Conservation (phyloP, 164 flowering plant species). For the Vitis amurensis region DNA sequence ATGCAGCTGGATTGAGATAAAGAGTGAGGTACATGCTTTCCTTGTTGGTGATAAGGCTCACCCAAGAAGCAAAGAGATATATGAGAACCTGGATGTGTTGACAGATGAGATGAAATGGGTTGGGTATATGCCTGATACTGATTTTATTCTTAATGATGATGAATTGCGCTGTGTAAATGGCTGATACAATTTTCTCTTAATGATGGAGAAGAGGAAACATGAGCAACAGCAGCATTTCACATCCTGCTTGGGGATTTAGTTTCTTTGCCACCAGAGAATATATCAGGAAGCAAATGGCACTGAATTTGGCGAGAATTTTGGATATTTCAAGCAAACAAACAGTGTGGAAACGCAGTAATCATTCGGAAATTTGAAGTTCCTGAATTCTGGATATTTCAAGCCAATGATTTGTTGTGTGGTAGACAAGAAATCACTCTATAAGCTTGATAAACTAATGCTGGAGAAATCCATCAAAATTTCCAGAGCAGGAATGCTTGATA, state of each 20-base stretch:
- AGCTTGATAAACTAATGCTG: too few relatives aligned
- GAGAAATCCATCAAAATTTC: too few relatives aligned
- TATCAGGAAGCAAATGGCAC: neutral
- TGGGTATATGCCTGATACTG: constrained; percentile 33
- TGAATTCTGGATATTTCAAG: too few relatives aligned
- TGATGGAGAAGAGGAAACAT: constrained; percentile 11
- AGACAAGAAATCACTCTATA: too few relatives aligned
- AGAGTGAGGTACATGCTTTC: constrained; percentile 63
- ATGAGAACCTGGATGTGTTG: constrained; percentile 43
- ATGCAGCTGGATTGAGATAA: constrained; percentile 85
- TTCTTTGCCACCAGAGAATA: neutral
- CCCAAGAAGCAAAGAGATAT: constrained; percentile 57
- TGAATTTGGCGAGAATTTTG: too few relatives aligned
- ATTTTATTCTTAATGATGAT: constrained; percentile 24
- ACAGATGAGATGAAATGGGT: constrained; percentile 50
- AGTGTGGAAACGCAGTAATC: too few relatives aligned
- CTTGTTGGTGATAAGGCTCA: constrained; percentile 74
- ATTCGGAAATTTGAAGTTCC: too few relatives aligned
- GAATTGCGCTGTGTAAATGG: constrained; percentile 23
- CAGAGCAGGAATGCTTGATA: too few relatives aligned
- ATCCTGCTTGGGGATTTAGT: neutral
- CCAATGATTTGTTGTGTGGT: too few relatives aligned
- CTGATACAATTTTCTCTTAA: constrained; percentile 27
- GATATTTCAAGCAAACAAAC: too few relatives aligned
- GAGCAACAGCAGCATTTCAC: constrained; percentile 13